These are phyloP conservation scores for Cladosporium sp. DNA, from an alignment of 2,329 filamentous ascomycete genomes.

Conservation along the genomic window DNA sequence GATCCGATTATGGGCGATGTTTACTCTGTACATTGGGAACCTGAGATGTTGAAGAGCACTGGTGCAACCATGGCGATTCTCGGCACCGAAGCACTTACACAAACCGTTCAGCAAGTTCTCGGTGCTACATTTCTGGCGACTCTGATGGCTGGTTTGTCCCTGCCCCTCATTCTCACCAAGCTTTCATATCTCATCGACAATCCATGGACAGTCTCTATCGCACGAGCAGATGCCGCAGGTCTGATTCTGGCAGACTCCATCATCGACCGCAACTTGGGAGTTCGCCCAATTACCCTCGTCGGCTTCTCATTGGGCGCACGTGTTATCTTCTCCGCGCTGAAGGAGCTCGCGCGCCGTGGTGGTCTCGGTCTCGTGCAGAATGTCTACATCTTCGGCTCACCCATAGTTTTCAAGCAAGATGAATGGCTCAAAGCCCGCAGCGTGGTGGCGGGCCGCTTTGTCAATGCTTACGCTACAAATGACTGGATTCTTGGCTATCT, in stretches of 20 bases:
- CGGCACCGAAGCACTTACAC: slow-evolving; percentile 93
- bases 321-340: slow-evolving; percentile 87
- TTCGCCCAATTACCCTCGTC: slow-evolving; percentile 84
- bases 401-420: slow-evolving; percentile 84
- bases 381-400: slow-evolving; percentile 89
- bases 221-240: slow-evolving; percentile 80
- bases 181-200: slow-evolving; percentile 96
- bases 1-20: slow-evolving; percentile 98
- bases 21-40: slow-evolving; percentile 96
- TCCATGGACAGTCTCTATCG: slow-evolving; percentile 94
- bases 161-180: slow-evolving; percentile 91
- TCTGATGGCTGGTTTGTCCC: slow-evolving; percentile 85
- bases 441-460: slow-evolving; percentile 86
- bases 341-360: slow-evolving; percentile 77
- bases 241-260: slow-evolving; percentile 92
- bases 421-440: slow-evolving; percentile 76
- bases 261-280: slow-evolving; percentile 84
- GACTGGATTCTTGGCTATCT: slow-evolving; percentile 96
- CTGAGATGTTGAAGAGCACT: slow-evolving; percentile 96
- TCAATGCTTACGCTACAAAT: slow-evolving; percentile 90
- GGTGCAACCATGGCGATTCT: slow-evolving; percentile 98
- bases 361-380: slow-evolving; percentile 88
- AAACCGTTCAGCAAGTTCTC: slow-evolving; percentile 91
- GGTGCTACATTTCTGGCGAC: slow-evolving; percentile 82
- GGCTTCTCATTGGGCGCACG: slow-evolving; percentile 90